Evolutionary conservation across 2,329 filamentous ascomycete species (phyloP).

Genomic region (Cladophialophora immunda): DNA sequence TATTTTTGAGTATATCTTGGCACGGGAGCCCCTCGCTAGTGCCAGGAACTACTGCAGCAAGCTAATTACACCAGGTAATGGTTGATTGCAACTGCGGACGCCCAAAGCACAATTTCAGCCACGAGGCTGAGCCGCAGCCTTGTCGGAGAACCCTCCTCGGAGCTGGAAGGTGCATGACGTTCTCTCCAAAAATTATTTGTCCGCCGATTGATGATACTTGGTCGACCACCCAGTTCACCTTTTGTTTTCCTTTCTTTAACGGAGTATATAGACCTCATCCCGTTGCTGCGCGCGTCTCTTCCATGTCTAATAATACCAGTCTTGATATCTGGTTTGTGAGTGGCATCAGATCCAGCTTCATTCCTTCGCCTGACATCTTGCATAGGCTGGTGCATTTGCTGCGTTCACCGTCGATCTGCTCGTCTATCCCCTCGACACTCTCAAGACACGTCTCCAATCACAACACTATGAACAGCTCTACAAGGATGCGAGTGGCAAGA

Average conservation of each 20-base stretch:
- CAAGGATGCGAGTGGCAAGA: slow-evolving; percentile 46
- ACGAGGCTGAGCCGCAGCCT: slow-evolving; percentile 22
- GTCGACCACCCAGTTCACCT: not conserved
- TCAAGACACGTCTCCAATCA: slow-evolving; percentile 87
- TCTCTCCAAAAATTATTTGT: slow-evolving; percentile 15
- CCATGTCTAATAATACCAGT: slow-evolving; percentile 61
- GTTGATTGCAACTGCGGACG: not conserved
- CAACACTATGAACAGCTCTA: slow-evolving; percentile 76
- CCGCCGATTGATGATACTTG: slow-evolving; percentile 5
- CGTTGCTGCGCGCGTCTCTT: not conserved
- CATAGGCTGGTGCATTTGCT: slow-evolving; percentile 81
- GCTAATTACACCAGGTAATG: not conserved
- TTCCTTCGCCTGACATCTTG: not conserved
- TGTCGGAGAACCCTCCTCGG: slow-evolving; percentile 9
- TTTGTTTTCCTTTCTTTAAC: slow-evolving; percentile 5
- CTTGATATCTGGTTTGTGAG: slow-evolving; percentile 66
- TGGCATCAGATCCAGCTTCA: slow-evolving; percentile 28
- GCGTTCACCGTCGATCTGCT: slow-evolving; percentile 87
- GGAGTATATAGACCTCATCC: slow-evolving; percentile 20
- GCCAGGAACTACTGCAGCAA: no score
- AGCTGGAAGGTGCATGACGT: not conserved
- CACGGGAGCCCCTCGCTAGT: not conserved
- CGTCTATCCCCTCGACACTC: slow-evolving; percentile 86
- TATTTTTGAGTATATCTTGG: not conserved
- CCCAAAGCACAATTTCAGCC: not conserved